Percentiles rank a stretch among this genome's conserved stretches.
phyloP scores from a whole-genome alignment of 345 rosid species.

The Pugionium dolabratum region DNA sequence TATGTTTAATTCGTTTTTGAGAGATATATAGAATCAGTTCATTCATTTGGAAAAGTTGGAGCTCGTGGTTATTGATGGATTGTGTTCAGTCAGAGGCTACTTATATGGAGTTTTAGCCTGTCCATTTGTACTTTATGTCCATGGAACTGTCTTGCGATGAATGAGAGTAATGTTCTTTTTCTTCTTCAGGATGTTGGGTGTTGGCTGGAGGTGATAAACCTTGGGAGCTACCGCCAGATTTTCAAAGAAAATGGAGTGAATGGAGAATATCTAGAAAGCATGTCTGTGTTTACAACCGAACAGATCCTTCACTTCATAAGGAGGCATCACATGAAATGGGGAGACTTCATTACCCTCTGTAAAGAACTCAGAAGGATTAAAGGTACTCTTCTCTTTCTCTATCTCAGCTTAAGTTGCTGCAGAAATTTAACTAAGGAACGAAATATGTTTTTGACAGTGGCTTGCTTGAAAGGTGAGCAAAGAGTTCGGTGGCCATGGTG shows the following conservation, averaged over 20 bases:
- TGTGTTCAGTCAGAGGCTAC: background rate
- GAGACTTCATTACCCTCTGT: slow-evolving; percentile 95
- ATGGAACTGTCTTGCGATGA: background rate
- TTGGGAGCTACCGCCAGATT: slow-evolving; percentile 84
- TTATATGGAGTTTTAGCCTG: background rate
- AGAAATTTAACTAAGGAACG: slow-evolving; percentile 7
- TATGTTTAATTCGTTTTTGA: background rate
- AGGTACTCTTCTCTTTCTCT: slow-evolving; percentile 48
- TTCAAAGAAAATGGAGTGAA: slow-evolving; percentile 91
- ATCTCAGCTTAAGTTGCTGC: slow-evolving; percentile 1
- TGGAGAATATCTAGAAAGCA: slow-evolving; percentile 94
- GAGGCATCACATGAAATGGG: slow-evolving; percentile 99
- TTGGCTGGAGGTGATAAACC: slow-evolving; percentile 93
- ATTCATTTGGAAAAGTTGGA: slow-evolving; percentile 8
- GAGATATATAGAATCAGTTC: background rate
- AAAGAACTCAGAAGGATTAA: slow-evolving; percentile 95
- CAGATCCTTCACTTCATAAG: slow-evolving; percentile 97
- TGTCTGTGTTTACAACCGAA: slow-evolving; percentile 97
- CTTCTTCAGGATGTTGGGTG: slow-evolving; percentile 80
- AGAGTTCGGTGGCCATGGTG: slow-evolving; percentile 97
- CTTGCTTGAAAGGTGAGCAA: slow-evolving; percentile 97
- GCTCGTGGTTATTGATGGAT: slow-evolving; percentile 5
- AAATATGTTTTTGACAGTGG: slow-evolving; percentile 53
- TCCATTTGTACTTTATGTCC: background rate
- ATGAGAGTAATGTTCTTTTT: slow-evolving; percentile 6